A percentile compares a stretch with the other conserved stretches of the same genome.
Conservation (phyloP, 768 basidiomycete genomes). For the Lactifluus subvellereus region DNA sequence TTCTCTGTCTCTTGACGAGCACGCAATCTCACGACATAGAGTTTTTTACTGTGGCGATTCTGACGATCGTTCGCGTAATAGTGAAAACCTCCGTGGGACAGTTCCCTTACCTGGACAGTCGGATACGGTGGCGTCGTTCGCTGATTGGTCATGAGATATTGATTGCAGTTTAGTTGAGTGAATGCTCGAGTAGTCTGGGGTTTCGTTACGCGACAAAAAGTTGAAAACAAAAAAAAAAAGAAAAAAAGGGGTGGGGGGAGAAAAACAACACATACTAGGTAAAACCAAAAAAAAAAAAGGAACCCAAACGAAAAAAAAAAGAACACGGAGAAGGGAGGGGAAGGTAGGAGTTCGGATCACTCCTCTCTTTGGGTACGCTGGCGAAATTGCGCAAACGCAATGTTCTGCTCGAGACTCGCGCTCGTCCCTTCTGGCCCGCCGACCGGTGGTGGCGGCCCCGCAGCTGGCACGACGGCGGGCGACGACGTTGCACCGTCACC, state of each 20-base stretch:
- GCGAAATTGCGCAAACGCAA: slow-evolving; percentile 67
- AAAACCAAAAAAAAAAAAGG: not conserved
- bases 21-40: not conserved
- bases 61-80: too few relatives aligned
- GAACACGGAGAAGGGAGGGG: too few relatives aligned
- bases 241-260: not conserved
- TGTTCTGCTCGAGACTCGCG: slow-evolving; percentile 74
- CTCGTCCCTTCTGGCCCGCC: slow-evolving; percentile 22
- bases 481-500: slow-evolving; percentile 29
- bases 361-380: slow-evolving; percentile 16
- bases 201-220: too few relatives aligned
- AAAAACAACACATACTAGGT: not conserved
- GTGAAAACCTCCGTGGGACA: too few relatives aligned
- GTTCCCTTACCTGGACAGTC: too few relatives aligned
- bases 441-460: slow-evolving; percentile 36
- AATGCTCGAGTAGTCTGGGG: too few relatives aligned
- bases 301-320: not conserved
- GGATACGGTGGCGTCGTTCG: too few relatives aligned
- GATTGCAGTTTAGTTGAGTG: too few relatives aligned
- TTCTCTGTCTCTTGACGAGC: not conserved
- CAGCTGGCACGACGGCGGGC: slow-evolving; percentile 35
- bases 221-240: not conserved
- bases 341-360: not conserved
- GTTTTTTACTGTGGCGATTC: not conserved
- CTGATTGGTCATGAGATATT: too few relatives aligned